These are phyloP conservation scores for Paramecium primaurelia DNA, from an alignment of 73 alveolate genomes.

Conservation along the genomic window DNA sequence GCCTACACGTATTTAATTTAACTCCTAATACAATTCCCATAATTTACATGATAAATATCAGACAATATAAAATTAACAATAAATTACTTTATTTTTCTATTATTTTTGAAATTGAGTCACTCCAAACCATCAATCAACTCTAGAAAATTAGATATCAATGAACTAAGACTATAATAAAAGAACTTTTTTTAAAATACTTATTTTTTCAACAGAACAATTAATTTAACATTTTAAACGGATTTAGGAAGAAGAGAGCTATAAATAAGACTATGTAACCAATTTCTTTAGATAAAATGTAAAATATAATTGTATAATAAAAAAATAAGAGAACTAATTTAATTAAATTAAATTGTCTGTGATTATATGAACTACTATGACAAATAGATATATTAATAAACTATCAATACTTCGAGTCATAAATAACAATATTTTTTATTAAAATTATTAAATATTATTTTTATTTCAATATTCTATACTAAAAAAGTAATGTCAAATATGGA, in stretches of 20 bases:
- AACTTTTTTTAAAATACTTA: too few relatives aligned
- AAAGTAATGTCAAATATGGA: too few relatives aligned
- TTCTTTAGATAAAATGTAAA: neutral
- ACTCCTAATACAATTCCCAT: neutral
- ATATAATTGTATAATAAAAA: too few relatives aligned
- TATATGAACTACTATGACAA: too few relatives aligned
- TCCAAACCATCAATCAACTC: neutral
- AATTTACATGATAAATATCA: neutral
- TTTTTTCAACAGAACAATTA: neutral
- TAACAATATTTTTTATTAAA: too few relatives aligned
- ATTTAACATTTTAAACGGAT: neutral
- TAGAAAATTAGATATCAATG: neutral
- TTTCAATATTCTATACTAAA: too few relatives aligned
- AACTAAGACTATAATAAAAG: neutral
- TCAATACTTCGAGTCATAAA: too few relatives aligned
- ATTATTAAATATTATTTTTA: too few relatives aligned
- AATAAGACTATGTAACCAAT: neutral
- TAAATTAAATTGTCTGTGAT: neutral
- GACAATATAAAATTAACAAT: neutral
- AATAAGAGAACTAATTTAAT: too few relatives aligned
- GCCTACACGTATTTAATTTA: constrained; percentile 11
- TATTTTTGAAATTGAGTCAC: neutral
- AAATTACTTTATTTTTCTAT: neutral
- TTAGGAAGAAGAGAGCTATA: neutral
- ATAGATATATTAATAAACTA: too few relatives aligned